Evolutionary conservation across 1,284 basidiomycete species (phyloP), one percentile per base, ranked within the genome.

Genomic region (Inonotus hispidus): DNA sequence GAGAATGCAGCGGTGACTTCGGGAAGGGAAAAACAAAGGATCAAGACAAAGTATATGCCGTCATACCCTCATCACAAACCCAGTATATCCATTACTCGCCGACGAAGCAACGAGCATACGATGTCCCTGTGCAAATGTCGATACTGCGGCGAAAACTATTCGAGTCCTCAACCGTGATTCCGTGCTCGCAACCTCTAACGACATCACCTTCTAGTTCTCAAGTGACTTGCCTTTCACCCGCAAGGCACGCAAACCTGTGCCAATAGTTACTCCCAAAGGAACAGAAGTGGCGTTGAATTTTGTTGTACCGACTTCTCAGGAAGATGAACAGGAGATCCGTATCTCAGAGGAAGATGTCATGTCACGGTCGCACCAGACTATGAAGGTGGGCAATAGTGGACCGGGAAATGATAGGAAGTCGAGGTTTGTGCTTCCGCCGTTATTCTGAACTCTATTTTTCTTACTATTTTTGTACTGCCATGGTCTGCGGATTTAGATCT

Each of bases 291-390:
- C 8, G 14, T n/a, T 47, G n/a, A 55, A 55, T 37, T n/a, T 58
- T 37, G 54, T 60, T 10, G 53, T 63, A 2, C 62, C 62, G 11
- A 60, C 62, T 10, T 63, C 62, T 37, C 62, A 63, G 39, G 59
- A 60, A 46, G 62, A 63, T n/a, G 62, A 63, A 46, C 16, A 37
- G n/a, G 62, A 63, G 27, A 35, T 63, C n/a, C 54, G 43, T 27
- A 47, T 58, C n/a, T 14, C 25, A 14, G 53, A 55, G 41, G 54
- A 16, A 7, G 13, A 14, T 35, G 39, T 29, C 45, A 5, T 35
- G 13, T 14, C 46, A 10, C 13, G 7, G 7, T 49, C 27, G 1
- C 23, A 29, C 4, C 56, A 58, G 21, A 3, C 39, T 8, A 11
- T 16, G 32, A n/a, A 32, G n/a, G 45, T 3, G 16, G 8, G 5